Evolutionary conservation across 345 rosid genomes (phyloP).

Genomic region (Murraya koenigii): DNA sequence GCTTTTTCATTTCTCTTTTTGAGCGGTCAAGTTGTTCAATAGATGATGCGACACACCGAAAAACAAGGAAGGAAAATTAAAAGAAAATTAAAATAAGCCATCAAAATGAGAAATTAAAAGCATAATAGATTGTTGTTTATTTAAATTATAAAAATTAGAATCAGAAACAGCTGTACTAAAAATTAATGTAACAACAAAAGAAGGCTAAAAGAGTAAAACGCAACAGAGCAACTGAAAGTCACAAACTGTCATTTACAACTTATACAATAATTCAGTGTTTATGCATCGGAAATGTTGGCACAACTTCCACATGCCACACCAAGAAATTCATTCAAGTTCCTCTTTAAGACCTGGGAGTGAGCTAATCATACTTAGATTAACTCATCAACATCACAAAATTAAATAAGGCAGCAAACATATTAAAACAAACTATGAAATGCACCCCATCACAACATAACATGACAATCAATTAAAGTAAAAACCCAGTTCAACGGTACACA

Average conservation of each 20-base stretch:
- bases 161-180: too few species aligned
- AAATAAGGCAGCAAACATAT: not conserved
- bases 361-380: not conserved
- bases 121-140: too few species aligned
- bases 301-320: not conserved
- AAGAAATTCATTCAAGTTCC: not conserved
- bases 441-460: not conserved
- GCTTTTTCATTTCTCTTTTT: too few species aligned
- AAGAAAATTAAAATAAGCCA: too few species aligned
- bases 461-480: not conserved
- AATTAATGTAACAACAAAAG: too few species aligned
- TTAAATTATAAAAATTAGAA: too few species aligned
- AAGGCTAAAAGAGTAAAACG: too few species aligned
- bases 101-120: too few species aligned
- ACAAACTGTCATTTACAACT: too few species aligned
- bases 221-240: not conserved
- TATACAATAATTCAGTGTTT: not conserved
- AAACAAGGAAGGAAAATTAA: too few species aligned
- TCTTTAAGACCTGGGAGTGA: not conserved
- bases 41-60: too few species aligned
- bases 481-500: not conserved
- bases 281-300: not conserved
- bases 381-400: not conserved
- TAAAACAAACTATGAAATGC: not conserved
- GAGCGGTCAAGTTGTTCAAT: too few species aligned